These are phyloP conservation scores for Mycena filopes DNA, from an alignment of 768 basidiomycete species.

Conservation along the genomic window DNA sequence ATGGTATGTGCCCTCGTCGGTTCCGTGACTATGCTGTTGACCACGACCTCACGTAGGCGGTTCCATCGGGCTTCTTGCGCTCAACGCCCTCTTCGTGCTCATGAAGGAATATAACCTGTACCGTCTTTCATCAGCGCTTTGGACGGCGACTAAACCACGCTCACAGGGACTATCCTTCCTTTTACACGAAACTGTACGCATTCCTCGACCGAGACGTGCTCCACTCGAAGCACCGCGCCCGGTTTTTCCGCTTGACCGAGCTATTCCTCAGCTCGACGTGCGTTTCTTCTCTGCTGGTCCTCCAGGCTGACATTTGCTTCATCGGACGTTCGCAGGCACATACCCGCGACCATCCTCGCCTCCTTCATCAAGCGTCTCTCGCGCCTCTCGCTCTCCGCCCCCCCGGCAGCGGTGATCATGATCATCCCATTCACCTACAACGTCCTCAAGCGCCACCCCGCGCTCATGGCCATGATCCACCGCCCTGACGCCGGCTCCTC, in stretches of 20 bases:
- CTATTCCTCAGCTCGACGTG: slow-evolving; percentile 93
- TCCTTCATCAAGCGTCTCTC: slow-evolving; percentile 95
- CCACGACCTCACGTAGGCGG: slow-evolving; percentile 65
- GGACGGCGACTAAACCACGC: neutral
- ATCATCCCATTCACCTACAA: slow-evolving; percentile 96
- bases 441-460: slow-evolving; percentile 89
- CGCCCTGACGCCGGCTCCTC: slow-evolving; percentile 52
- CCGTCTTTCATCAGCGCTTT: slow-evolving; percentile 40
- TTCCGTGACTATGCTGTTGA: neutral
- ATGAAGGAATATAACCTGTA: slow-evolving; percentile 95
- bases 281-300: slow-evolving; percentile 47
- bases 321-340: slow-evolving; percentile 58
- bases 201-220: slow-evolving; percentile 90
- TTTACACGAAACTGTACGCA: slow-evolving; percentile 91
- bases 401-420: slow-evolving; percentile 91
- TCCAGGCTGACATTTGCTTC: slow-evolving; percentile 6
- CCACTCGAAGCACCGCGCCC: slow-evolving; percentile 91
- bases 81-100: slow-evolving; percentile 91
- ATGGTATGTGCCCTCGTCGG: slow-evolving; percentile 64
- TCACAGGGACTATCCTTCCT: slow-evolving; percentile 91
- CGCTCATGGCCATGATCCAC: slow-evolving; percentile 94
- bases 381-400: slow-evolving; percentile 83
- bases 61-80: slow-evolving; percentile 83
- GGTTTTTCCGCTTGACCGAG: slow-evolving; percentile 94
- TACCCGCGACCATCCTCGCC: slow-evolving; percentile 91